Base-by-base conservation (phyloP, 352 stramenopile species). In the Blastocystis sp. region DNA sequence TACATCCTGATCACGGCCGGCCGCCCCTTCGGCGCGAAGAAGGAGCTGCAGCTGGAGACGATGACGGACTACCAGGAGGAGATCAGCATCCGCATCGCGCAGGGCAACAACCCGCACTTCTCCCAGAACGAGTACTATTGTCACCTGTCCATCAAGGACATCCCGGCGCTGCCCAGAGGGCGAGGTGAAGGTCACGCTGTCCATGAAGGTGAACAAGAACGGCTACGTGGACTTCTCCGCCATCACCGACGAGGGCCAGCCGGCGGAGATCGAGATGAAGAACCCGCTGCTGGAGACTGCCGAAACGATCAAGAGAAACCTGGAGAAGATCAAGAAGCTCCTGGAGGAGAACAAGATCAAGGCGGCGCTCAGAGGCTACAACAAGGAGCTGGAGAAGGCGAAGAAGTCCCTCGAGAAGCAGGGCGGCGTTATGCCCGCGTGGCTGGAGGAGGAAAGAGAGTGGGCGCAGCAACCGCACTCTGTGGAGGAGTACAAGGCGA, bases 51-150 rank as follows among this genome's bases (percentile, higher is more conserved):
- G 5, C 40, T 66, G n/a, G 52, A 34, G 17, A 84, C 74, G 14
- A 59, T 38, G 38, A 19, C 38, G 56, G 74, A 84, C 66, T 23
- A 69, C 48, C 23, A 70, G 19, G 40, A 19, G 17, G 65, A 41
- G 17, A 23, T 84, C 3, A 19, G 17, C 11, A 67, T 84, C 48
- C 74, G 34, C 48, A 56, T 84, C 23, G 74, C 74, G 9, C 74
- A 84, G 41, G 74, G 74, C 48, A 70, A 84, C 21, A 67, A 21
- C 21, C 21, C 45, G 3, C n/a, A 28, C 28, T 84, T 60, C 53
- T 69, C 53, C 11, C n/a, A 84, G 74, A 84, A 84, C 48, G 3
- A 66, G 19, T 61, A 60, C 21, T 59, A 67, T 70, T 53, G 74
- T 23, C 21, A n/a, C 14, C 21, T 84, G 28, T 23, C 28, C 2